Evolutionary conservation across 148 eudicot genomes (phyloP).

Genomic region (Vaccinium myrtillus): DNA sequence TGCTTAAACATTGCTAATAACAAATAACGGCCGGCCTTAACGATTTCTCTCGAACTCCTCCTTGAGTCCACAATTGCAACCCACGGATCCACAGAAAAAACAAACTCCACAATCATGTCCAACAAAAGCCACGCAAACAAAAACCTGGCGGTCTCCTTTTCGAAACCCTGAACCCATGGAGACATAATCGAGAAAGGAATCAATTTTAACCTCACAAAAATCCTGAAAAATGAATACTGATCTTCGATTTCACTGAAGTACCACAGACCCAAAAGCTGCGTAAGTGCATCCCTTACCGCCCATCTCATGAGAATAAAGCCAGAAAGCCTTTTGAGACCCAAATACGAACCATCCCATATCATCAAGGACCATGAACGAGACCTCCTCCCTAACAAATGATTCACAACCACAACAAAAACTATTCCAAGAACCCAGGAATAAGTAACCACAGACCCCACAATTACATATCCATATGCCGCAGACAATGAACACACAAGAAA

Average conservation of each 20-base stretch:
- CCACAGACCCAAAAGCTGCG: constrained; percentile 78
- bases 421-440: constrained; percentile 76
- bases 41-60: constrained; percentile 59
- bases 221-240: constrained; percentile 73
- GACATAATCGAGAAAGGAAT: constrained; percentile 75
- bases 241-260: constrained; percentile 85
- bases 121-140: constrained; percentile 66
- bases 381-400: constrained; percentile 49
- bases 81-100: constrained; percentile 79
- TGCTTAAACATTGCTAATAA: constrained; percentile 56
- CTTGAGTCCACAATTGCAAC: constrained; percentile 73
- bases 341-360: constrained; percentile 56
- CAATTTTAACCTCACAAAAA: constrained; percentile 79
- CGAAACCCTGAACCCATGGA: constrained; percentile 54
- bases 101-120: constrained; percentile 60
- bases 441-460: constrained; percentile 69
- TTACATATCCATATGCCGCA: constrained; percentile 73
- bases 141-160: constrained; percentile 3
- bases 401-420: constrained; percentile 45
- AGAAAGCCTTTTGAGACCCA: constrained; percentile 73
- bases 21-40: constrained; percentile 50
- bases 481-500: constrained; percentile 57
- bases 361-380: constrained; percentile 38
- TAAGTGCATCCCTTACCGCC: constrained; percentile 83
- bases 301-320: constrained; percentile 81